These are phyloP conservation scores for Rhizopus stolonifer DNA, from an alignment of 371 early-diverging fungal species.

Conservation along the genomic window DNA sequence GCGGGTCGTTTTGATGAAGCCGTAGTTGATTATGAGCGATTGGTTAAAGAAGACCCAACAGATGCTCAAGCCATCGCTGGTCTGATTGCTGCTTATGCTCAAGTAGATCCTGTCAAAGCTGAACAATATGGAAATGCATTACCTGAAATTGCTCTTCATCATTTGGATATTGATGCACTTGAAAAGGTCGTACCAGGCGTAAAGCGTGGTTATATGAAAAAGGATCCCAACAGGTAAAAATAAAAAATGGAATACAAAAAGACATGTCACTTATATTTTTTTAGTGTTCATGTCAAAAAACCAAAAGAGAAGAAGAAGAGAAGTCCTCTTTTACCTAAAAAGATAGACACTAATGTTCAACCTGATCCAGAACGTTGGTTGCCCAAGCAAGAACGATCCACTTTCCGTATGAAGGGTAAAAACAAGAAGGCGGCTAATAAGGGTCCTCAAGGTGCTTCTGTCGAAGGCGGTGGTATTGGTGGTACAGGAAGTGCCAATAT, in stretches of 20 bases:
- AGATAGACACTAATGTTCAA: conserved; percentile 42
- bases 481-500: conserved; percentile 75
- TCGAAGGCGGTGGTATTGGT: conserved; percentile 69
- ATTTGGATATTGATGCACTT: conserved; percentile 53
- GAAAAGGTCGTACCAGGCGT: conserved; percentile 64
- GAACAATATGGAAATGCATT: conserved; percentile 67
- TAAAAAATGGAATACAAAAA: neutral
- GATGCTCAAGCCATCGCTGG: conserved; percentile 71
- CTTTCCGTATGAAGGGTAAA: conserved; percentile 56
- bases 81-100: conserved; percentile 66
- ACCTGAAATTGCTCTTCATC: conserved; percentile 44
- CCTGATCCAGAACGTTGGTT: conserved; percentile 83
- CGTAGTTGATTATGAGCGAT: conserved; percentile 65
- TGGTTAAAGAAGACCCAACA: conserved; percentile 68
- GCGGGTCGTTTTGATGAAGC: conserved; percentile 62
- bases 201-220: conserved; percentile 61
- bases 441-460: conserved; percentile 60
- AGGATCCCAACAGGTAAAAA: conserved; percentile 38
- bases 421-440: conserved; percentile 56
- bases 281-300: conserved; percentile 24
- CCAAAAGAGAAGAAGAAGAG: conserved; percentile 63
- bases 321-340: conserved; percentile 62
- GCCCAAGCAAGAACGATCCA: conserved; percentile 67
- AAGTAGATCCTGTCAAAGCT: conserved; percentile 65
- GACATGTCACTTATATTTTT: neutral